Base-by-base conservation (phyloP, 1,284 basidiomycete species). In the Rhizoctonia solani region DNA sequence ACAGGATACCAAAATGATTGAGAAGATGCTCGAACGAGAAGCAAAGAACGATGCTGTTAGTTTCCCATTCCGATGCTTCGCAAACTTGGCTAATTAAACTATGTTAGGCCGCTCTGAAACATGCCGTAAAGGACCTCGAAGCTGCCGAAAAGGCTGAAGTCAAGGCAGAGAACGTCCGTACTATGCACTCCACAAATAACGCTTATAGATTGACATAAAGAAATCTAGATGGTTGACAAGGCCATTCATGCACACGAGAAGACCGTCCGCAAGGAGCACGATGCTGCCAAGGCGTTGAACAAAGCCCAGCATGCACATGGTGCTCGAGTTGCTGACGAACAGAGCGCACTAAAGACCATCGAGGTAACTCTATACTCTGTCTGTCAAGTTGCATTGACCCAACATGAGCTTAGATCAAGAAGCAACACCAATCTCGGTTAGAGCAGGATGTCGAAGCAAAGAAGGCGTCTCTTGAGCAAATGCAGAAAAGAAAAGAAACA, bases 1-100 rank as follows among this genome's bases (percentile, higher is more conserved):
- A 23, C 49, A 65, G 54, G 61, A 65, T 25, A 50, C 34, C 39
- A 65, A 65, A 41, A n/a, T 39, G 25, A 65, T 65, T 23, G 61
- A 65, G 39, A 65, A 65, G 61, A 65, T 65, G 61, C 61, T 65
- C 39, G 61, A 65, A 27, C 49, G 61, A 3, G 61, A 65, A 41
- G 61, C 61, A 2, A 65, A 65, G 50, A 65, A 44, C 27, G 61
- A 65, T 44, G 50, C 61, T 34, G 61, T 65, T 8, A 3, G 61
- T 65, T 2, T 39, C 13, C 11, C 11, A 13, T 42, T 6, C 27
- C 34, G 16, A 39, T 37, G 25, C 37, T 29, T 37, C 30, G 16
- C n/a, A 21, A 1, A 1, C 6, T 34, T 27, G 29, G 19, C 27
- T 54, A 1, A 54, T 32, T 39, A 2, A 11, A 16, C 19, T 46